Conservation (phyloP, 768 basidiomycete genomes). For the Suillus subluteus region DNA sequence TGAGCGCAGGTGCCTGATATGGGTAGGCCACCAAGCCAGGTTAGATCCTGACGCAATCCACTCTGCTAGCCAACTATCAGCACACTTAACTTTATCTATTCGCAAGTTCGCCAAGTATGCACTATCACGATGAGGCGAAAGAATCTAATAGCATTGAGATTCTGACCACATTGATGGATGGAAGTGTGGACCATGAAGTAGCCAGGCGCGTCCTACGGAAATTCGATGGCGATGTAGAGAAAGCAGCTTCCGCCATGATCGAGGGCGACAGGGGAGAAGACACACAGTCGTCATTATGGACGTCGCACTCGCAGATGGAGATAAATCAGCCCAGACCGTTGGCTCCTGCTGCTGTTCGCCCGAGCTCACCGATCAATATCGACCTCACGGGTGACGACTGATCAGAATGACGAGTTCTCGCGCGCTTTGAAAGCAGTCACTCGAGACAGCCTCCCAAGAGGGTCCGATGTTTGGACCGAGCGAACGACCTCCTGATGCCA, state of each 20-base stretch:
- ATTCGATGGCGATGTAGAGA: constrained; percentile 59
- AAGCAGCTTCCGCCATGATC: constrained; percentile 57
- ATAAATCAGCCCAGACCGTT: constrained; percentile 9
- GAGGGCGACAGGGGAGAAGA: constrained; percentile 52
- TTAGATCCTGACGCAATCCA: not conserved
- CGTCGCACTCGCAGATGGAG: constrained; percentile 20
- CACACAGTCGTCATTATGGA: constrained; percentile 14
- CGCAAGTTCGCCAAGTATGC: not conserved
- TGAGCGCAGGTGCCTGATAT: too few species aligned
- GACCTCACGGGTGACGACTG: constrained; percentile 68
- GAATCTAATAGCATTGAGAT: constrained; percentile 39
- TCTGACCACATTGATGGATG: constrained; percentile 43
- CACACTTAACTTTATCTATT: not conserved
- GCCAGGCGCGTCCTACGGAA: constrained; percentile 62
- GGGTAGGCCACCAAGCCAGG: too few species aligned
- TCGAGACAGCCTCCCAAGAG: constrained; percentile 38
- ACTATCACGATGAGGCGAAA: constrained; percentile 22
- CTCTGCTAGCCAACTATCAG: not conserved
- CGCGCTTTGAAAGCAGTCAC: constrained; percentile 58
- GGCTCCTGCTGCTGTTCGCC: constrained; percentile 21
- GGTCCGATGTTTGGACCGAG: constrained; percentile 58
- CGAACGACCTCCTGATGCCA: constrained; percentile 62
- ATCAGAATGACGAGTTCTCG: constrained; percentile 45
- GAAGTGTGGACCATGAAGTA: constrained; percentile 44
- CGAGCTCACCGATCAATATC: constrained; percentile 42